Conservation (phyloP, 2,329 filamentous ascomycete genomes). For the Daldinia eschscholtzii region DNA sequence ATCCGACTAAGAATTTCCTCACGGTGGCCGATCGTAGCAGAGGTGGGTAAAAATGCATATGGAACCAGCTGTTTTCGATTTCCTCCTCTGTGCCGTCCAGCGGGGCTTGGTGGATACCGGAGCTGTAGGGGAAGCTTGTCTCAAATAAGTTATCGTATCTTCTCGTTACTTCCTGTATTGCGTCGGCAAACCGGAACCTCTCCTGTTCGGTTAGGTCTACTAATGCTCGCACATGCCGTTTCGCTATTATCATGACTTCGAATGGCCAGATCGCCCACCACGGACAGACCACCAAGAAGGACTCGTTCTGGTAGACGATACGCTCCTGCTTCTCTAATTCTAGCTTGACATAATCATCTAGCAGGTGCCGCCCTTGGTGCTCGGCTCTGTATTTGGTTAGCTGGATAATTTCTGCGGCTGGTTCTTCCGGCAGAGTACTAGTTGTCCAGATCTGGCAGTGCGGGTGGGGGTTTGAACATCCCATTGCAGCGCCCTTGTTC, state of each 20-base stretch:
- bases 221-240: conserved; percentile 84
- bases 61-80: conserved; percentile 88
- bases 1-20: conserved; percentile 95
- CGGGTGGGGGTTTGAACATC: conserved; percentile 97
- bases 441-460: conserved; percentile 98
- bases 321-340: conserved; percentile 87
- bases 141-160: conserved; percentile 98
- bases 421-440: conserved; percentile 90
- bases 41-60: conserved; percentile 98
- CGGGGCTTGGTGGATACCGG: conserved; percentile 95
- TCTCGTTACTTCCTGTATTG: conserved; percentile 87
- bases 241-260: conserved; percentile 90
- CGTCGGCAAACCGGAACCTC: conserved; percentile 80
- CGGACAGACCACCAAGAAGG: conserved; percentile 89
- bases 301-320: conserved; percentile 87
- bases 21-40: conserved; percentile 92
- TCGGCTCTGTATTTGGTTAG: conserved; percentile 82
- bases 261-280: conserved; percentile 99
- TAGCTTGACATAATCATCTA: conserved; percentile 87
- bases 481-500: conserved; percentile 98
- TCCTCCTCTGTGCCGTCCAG: conserved; percentile 85
- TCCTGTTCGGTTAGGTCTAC: conserved; percentile 83
- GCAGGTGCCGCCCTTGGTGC: conserved; percentile 79
- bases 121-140: conserved; percentile 96
- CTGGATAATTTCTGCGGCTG: conserved; percentile 80